Percentiles rank a stretch among this genome's conserved stretches.
Conservation (phyloP, 2,329 filamentous ascomycete genomes). For the Fusarium sp. region DNA sequence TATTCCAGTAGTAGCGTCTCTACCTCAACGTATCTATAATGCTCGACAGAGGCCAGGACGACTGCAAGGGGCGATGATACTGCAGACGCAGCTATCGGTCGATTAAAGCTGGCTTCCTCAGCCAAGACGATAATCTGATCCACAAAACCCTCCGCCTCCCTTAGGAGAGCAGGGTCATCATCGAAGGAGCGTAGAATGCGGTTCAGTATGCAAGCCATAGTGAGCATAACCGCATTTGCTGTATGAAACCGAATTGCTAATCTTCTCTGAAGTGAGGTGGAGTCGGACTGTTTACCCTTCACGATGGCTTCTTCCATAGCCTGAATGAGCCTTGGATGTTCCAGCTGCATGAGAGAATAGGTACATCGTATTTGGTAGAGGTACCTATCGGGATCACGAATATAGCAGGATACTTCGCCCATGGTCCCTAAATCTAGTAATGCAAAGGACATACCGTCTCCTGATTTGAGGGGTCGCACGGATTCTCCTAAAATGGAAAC, state of each 20-base stretch:
- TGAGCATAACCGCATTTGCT: constrained; percentile 1
- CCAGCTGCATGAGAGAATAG: neutral
- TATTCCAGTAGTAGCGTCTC: constrained; percentile 3
- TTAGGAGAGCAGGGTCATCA: neutral
- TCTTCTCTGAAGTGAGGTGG: neutral
- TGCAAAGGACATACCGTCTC: neutral
- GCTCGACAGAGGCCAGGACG: neutral
- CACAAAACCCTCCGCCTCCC: neutral
- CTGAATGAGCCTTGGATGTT: neutral
- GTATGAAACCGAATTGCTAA: constrained; percentile 10
- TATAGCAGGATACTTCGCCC: constrained; percentile 8
- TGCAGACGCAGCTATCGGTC: constrained; percentile 12
- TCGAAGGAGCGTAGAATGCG: constrained; percentile 12
- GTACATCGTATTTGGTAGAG: constrained; percentile 18
- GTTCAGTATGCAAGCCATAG: constrained; percentile 1
- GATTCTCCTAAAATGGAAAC: rapidly evolving
- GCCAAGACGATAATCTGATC: neutral
- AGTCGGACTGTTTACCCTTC: neutral
- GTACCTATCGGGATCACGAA: constrained; percentile 1
- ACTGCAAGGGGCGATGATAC: constrained; percentile 1
- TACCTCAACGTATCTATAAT: constrained; percentile 6
- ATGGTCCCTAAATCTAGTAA: neutral
- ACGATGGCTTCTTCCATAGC: neutral
- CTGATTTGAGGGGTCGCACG: neutral
- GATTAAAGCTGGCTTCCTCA: neutral